A percentile compares a stretch with the other conserved stretches of the same genome.
phyloP scores from a whole-genome alignment of 139 green algal species.

The Dunaliella primolecta region DNA sequence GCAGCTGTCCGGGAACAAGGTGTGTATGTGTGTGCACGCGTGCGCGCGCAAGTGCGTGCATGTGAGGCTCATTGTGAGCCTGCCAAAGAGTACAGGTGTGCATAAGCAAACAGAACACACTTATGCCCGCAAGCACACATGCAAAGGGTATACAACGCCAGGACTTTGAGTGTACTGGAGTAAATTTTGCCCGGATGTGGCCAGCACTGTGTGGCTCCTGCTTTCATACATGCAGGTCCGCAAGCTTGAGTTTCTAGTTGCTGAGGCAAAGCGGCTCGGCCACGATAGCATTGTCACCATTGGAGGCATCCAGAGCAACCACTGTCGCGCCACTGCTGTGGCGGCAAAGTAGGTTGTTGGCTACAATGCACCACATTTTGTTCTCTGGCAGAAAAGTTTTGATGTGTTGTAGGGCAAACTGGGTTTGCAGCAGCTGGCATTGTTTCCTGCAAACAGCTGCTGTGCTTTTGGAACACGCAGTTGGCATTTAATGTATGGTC shows the following conservation, averaged over 20 bases:
- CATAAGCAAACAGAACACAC: no score
- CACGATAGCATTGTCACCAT: conserved; percentile 84
- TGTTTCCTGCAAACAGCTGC: background rate
- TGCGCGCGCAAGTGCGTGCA: background rate
- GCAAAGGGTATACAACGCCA: no score
- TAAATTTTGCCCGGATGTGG: no score
- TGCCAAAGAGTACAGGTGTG: no score
- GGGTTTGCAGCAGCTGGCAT: background rate
- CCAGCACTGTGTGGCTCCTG: no score
- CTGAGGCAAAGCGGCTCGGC: conserved; percentile 60
- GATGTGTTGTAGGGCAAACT: background rate
- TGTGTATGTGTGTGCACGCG: background rate
- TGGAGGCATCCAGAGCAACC: conserved; percentile 91
- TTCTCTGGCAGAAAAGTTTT: no score
- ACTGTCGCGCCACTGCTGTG: conserved; percentile 74
- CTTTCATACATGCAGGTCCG: conserved; percentile 83
- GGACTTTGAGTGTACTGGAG: no score
- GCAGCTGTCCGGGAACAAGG: conserved; percentile 90
- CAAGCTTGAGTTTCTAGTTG: conserved; percentile 95
- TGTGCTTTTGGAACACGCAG: no score
- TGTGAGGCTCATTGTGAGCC: no score
- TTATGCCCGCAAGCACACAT: no score
- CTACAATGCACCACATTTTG: no score
- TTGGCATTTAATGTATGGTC: no score
- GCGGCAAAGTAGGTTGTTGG: conserved; percentile 43